phyloP scores from a whole-genome alignment of 2,329 filamentous ascomycete genomes.

The Arthrobotrys musiformis region DNA sequence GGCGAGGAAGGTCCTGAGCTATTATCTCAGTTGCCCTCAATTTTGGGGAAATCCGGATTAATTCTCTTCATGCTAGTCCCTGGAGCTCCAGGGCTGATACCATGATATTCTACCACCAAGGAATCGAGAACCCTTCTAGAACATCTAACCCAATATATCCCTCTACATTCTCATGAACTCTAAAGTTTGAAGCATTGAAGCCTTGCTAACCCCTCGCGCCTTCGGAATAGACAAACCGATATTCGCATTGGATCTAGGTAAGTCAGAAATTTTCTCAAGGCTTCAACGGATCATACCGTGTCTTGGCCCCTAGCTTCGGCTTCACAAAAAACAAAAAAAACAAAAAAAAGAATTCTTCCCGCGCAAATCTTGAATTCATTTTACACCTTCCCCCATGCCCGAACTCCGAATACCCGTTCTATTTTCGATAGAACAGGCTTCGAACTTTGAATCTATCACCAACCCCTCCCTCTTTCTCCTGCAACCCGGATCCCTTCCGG shows the following conservation, averaged over 20 bases:
- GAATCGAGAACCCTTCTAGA: slow-evolving; percentile 11
- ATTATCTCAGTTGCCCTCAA: neutral
- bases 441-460: neutral
- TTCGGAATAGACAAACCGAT: slow-evolving; percentile 47
- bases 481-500: slow-evolving; percentile 14
- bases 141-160: slow-evolving; percentile 10
- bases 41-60: slow-evolving; percentile 8
- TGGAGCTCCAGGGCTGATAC: slow-evolving; percentile 1
- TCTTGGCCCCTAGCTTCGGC: neutral
- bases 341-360: no score
- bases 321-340: neutral
- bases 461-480: slow-evolving; percentile 3
- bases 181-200: slow-evolving; percentile 8
- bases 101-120: neutral
- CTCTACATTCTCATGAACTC: slow-evolving; percentile 1
- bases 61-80: slow-evolving; percentile 12
- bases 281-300: neutral
- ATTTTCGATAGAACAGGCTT: neutral
- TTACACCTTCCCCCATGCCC: neutral
- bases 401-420: neutral
- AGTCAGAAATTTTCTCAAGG: slow-evolving; percentile 12
- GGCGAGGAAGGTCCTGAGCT: neutral
- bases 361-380: neutral
- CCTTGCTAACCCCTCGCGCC: slow-evolving; percentile 27
- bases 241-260: slow-evolving; percentile 56